phyloP scores from a whole-genome alignment of 2,329 filamentous ascomycete genomes.

The Scytalidium sp. region DNA sequence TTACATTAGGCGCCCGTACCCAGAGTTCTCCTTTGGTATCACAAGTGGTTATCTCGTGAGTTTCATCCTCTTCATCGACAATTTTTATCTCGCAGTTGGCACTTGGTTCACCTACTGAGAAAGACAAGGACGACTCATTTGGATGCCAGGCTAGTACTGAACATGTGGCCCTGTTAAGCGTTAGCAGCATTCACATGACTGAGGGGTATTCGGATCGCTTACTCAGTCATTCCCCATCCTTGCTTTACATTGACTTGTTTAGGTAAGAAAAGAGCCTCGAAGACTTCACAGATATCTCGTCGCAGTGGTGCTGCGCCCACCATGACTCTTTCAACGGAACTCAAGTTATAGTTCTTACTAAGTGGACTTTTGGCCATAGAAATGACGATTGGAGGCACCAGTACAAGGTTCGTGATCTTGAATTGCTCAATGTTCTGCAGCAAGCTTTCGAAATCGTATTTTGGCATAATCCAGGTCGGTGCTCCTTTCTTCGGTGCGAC shows the following conservation, averaged over 20 bases:
- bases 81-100: constrained; percentile 67
- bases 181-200: not conserved
- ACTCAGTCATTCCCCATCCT: constrained; percentile 33
- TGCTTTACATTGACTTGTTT: not conserved
- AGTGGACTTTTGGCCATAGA: constrained; percentile 39
- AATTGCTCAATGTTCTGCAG: constrained; percentile 64
- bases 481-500: constrained; percentile 49
- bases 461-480: constrained; percentile 72
- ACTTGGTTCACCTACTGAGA: constrained; percentile 60
- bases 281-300: constrained; percentile 31
- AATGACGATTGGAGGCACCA: not conserved
- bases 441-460: constrained; percentile 71
- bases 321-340: constrained; percentile 55
- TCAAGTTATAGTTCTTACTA: constrained; percentile 69
- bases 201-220: constrained; percentile 38
- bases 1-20: constrained; percentile 67
- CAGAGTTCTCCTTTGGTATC: constrained; percentile 70
- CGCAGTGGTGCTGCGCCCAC: constrained; percentile 69
- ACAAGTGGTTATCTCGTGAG: constrained; percentile 45
- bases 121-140: constrained; percentile 84
- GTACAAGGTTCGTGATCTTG: constrained; percentile 50
- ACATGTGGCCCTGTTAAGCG: not conserved
- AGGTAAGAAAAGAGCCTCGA: not conserved
- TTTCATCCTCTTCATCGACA: constrained; percentile 50
- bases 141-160: not conserved